A percentile compares a stretch with the other conserved stretches of the same genome.
These are phyloP conservation scores for Sclerotinia borealis DNA, from an alignment of 2,329 filamentous ascomycete genomes.

Conservation along the genomic window DNA sequence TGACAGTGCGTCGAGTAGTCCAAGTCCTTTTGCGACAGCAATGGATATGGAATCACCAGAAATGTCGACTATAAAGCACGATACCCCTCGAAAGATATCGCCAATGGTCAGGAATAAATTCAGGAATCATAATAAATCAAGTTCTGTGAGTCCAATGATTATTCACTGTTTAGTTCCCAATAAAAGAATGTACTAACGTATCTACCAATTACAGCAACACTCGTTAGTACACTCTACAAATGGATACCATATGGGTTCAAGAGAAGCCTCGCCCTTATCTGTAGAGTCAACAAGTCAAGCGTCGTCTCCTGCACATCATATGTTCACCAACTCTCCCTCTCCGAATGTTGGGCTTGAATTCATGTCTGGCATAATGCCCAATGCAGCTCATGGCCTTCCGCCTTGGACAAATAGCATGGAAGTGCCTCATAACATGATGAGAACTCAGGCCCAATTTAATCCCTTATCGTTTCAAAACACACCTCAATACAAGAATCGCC, in stretches of 20 bases:
- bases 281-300: slow-evolving; percentile 46
- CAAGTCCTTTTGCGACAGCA: slow-evolving; percentile 35
- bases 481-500: slow-evolving; percentile 21
- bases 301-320: slow-evolving; percentile 42
- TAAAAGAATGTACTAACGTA: slow-evolving; percentile 1
- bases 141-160: slow-evolving; percentile 36
- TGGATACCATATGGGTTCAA: slow-evolving; percentile 42
- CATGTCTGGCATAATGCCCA: slow-evolving; percentile 31
- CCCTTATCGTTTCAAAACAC: slow-evolving; percentile 20
- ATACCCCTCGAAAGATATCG: slow-evolving; percentile 28
- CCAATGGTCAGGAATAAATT: slow-evolving; percentile 24
- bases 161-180: background rate
- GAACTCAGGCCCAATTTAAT: slow-evolving; percentile 14
- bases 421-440: slow-evolving; percentile 17
- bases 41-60: slow-evolving; percentile 37
- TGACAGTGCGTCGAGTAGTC: slow-evolving; percentile 52
- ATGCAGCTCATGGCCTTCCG: slow-evolving; percentile 19
- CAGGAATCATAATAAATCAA: slow-evolving; percentile 36
- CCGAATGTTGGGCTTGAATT: slow-evolving; percentile 39
- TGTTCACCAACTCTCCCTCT: slow-evolving; percentile 42
- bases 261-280: slow-evolving; percentile 51
- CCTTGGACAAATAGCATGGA: slow-evolving; percentile 35
- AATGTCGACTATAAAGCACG: slow-evolving; percentile 38
- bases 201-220: slow-evolving; percentile 42
- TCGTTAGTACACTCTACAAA: slow-evolving; percentile 47